phyloP scores from a whole-genome alignment of 192 early-diverging fungal species.

The Coemansia reversa region DNA sequence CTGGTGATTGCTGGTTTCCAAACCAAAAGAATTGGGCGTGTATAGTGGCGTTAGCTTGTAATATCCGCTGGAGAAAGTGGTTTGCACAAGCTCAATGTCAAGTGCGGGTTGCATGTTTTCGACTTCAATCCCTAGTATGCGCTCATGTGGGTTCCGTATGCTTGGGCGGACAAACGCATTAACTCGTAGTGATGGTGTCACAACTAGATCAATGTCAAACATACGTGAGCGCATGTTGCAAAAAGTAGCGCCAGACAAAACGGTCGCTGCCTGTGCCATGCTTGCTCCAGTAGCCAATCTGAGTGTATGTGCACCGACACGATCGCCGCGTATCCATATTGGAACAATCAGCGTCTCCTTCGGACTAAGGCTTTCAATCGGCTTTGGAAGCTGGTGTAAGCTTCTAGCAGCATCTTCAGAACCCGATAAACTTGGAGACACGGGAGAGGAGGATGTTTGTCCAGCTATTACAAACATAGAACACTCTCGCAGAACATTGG shows the following conservation, averaged over 20 bases:
- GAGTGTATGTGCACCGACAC: constrained; percentile 77
- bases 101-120: constrained; percentile 39
- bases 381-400: constrained; percentile 5
- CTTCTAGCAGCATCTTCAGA: not conserved
- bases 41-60: constrained; percentile 32
- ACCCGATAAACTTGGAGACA: not conserved
- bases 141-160: constrained; percentile 71
- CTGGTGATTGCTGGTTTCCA: not conserved
- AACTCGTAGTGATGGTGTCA: constrained; percentile 85
- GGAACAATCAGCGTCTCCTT: constrained; percentile 74
- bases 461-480: constrained; percentile 32
- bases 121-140: constrained; percentile 90
- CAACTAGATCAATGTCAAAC: constrained; percentile 56
- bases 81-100: constrained; percentile 46
- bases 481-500: constrained; percentile 35
- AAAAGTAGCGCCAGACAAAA: not conserved
- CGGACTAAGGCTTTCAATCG: constrained; percentile 55
- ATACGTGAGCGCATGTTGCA: constrained; percentile 37
- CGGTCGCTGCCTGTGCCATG: not conserved
- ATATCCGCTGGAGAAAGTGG: constrained; percentile 37
- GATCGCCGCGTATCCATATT: constrained; percentile 88
- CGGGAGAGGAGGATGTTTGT: not conserved
- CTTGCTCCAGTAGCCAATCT: constrained; percentile 35
- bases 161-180: constrained; percentile 92
- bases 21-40: not conserved